Base-by-base conservation (phyloP, 441 rosid genomes). In the Corymbia citriodora region DNA sequence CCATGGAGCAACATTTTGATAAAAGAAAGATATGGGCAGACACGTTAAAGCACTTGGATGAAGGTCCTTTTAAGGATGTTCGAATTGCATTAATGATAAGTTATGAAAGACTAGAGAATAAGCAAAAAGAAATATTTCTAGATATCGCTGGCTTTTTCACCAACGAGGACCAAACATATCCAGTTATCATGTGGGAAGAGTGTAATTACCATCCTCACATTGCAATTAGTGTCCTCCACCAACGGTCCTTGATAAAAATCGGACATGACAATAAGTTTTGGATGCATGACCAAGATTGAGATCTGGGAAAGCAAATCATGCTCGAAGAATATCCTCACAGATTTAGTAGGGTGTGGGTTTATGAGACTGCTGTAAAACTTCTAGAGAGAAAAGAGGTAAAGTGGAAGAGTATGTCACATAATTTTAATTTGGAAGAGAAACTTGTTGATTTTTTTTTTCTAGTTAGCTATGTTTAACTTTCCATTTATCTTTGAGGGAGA, bases 251-350 rank as follows among this genome's bases (percentile, higher is more conserved):
- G 14, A 70, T 70, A 70, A 70, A 33, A 33, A 3, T 70, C 17
- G 0, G 1, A 0, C 0, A 9, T 18, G 25, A 18, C 0, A 33
- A 33, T 4, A 33, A 9, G 48, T 70, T 70, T 0, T 9, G 25
- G 48, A 70, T 70, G 25, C 81, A 70, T 33, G 48, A 70, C 7
- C 14, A 33, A 70, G 48, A 33, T 70, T 13, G 25, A 70, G 81
- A 70, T 70, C 0, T 70, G 0, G 48, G 48, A 70, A 70, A 48
- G 4, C 1, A 33, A 13, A 18, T 70, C 25, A 1, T 70, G 1
- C 25, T 1, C 9, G 4, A 33, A 33, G 21, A 33, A 33, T 9
- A 70, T 17, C 14, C 48, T 18, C 8, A 0, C 0, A 70, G 1
- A 33, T 9, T 17, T 33, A 33, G 48, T 33, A 70, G 48, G 1